phyloP scores from a whole-genome alignment of 352 stramenopile species.

The Globisporangium spiculum region DNA sequence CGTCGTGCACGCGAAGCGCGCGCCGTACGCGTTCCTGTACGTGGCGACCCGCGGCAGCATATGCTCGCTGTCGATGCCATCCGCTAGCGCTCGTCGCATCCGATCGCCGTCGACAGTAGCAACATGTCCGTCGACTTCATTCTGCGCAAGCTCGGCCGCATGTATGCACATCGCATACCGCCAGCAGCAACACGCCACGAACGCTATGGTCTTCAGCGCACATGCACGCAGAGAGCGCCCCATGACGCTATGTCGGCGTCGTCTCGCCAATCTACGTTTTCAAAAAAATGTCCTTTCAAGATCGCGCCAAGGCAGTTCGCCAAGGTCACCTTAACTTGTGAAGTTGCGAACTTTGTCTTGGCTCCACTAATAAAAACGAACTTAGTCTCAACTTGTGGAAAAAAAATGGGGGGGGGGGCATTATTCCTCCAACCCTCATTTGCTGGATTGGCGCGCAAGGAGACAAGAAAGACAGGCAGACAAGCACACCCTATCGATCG shows the following conservation, averaged over 20 bases:
- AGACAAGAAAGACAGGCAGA: background rate
- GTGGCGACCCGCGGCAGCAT: conserved; percentile 26
- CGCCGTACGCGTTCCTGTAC: conserved; percentile 61
- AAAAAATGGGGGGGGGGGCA: background rate
- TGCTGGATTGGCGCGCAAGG: conserved; percentile 9
- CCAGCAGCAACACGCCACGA: background rate
- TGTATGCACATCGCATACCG: no score
- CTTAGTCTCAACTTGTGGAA: background rate
- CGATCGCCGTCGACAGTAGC: background rate
- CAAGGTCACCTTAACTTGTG: no score
- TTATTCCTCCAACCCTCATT: background rate
- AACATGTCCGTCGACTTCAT: background rate
- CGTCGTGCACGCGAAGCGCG: conserved; percentile 43
- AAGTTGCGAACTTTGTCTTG: background rate
- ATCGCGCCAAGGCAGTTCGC: background rate
- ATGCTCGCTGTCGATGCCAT: conserved; percentile 1
- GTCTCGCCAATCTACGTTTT: background rate
- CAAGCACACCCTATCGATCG: background rate
- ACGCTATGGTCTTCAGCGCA: background rate
- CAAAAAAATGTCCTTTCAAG: conserved; percentile 8
- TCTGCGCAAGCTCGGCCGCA: background rate
- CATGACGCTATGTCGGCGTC: background rate
- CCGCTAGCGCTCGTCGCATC: background rate
- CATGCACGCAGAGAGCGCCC: background rate
- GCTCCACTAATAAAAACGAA: background rate